phyloP scores from a whole-genome alignment of 352 stramenopile species.

The Phytophthora nicotianae region DNA sequence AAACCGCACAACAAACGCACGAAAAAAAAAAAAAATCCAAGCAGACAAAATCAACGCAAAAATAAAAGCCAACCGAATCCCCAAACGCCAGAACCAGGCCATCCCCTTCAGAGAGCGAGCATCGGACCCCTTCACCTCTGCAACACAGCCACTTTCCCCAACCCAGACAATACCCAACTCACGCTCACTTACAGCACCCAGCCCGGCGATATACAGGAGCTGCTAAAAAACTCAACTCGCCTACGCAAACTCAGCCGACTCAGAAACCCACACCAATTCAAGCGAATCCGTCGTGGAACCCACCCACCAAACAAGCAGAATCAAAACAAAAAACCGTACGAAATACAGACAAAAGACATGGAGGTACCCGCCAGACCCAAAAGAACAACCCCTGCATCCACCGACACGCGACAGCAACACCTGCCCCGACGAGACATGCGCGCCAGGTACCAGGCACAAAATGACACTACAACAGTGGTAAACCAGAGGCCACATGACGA shows the following conservation, averaged over 20 bases:
- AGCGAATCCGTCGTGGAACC: slow-evolving; percentile 33
- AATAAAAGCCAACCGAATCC: no score
- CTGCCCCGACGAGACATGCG: slow-evolving; percentile 92
- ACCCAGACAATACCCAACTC: no score
- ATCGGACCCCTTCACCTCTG: slow-evolving; percentile 39
- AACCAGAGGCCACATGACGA: slow-evolving; percentile 99
- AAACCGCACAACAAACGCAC: neutral
- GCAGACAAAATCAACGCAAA: no score
- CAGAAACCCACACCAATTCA: slow-evolving; percentile 55
- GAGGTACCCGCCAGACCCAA: slow-evolving; percentile 89
- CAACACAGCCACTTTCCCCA: slow-evolving; percentile 36
- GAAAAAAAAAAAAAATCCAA: neutral
- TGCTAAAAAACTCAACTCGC: slow-evolving; percentile 38
- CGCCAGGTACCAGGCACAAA: slow-evolving; percentile 97
- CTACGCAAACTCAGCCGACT: slow-evolving; percentile 71
- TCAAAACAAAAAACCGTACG: slow-evolving; percentile 96
- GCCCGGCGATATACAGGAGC: no score
- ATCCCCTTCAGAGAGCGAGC: neutral
- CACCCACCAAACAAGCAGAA: slow-evolving; percentile 94
- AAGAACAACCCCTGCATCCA: slow-evolving; percentile 97
- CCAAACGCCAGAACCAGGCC: no score
- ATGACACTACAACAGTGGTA: slow-evolving; percentile 99
- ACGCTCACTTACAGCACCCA: no score
- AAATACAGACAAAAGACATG: slow-evolving; percentile 99
- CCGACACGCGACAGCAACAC: slow-evolving; percentile 94